Percentiles rank a stretch among this genome's conserved stretches.
These are phyloP conservation scores for Populus hybrid DNA, from an alignment of 441 rosid genomes.

Conservation along the genomic window DNA sequence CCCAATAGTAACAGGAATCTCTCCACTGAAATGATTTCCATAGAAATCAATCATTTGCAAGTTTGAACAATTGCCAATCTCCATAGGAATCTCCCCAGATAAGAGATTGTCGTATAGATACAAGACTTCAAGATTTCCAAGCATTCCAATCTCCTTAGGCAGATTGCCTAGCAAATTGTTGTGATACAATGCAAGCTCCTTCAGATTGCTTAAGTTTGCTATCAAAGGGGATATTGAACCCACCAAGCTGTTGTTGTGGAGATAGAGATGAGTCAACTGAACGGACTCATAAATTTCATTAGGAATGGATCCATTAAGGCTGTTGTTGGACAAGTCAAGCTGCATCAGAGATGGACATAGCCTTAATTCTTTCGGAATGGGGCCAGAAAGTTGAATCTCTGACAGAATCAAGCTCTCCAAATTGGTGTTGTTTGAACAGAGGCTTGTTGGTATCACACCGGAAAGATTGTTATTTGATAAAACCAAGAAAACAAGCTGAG, in stretches of 20 bases:
- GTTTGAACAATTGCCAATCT: slow-evolving; percentile 79
- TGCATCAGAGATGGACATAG: slow-evolving; percentile 53
- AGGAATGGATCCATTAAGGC: slow-evolving; percentile 68
- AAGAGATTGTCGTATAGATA: slow-evolving; percentile 71
- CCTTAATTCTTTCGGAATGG: slow-evolving; percentile 55
- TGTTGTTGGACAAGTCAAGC: slow-evolving; percentile 81
- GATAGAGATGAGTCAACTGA: slow-evolving; percentile 55
- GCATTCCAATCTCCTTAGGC: slow-evolving; percentile 62
- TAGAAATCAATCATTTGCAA: slow-evolving; percentile 68
- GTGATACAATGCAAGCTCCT: slow-evolving; percentile 61
- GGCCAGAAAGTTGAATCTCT: slow-evolving; percentile 55
- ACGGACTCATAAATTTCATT: slow-evolving; percentile 44
- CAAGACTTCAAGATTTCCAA: slow-evolving; percentile 49
- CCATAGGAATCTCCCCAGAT: slow-evolving; percentile 64
- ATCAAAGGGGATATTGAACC: slow-evolving; percentile 62
- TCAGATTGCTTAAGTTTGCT: slow-evolving; percentile 61
- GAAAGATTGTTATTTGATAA: slow-evolving; percentile 59
- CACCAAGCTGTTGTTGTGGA: slow-evolving; percentile 75
- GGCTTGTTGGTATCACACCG: slow-evolving; percentile 41
- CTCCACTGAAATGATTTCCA: slow-evolving; percentile 69
- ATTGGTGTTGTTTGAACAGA: slow-evolving; percentile 56
- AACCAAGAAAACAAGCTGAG: slow-evolving; percentile 52
- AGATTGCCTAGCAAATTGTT: slow-evolving; percentile 62
- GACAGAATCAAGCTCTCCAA: slow-evolving; percentile 50
- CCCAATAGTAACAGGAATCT: slow-evolving; percentile 61